Evolutionary conservation across 1,139 yeast species (phyloP), one percentile per base, ranked within the genome.

Genomic region (Pichia sp.): DNA sequence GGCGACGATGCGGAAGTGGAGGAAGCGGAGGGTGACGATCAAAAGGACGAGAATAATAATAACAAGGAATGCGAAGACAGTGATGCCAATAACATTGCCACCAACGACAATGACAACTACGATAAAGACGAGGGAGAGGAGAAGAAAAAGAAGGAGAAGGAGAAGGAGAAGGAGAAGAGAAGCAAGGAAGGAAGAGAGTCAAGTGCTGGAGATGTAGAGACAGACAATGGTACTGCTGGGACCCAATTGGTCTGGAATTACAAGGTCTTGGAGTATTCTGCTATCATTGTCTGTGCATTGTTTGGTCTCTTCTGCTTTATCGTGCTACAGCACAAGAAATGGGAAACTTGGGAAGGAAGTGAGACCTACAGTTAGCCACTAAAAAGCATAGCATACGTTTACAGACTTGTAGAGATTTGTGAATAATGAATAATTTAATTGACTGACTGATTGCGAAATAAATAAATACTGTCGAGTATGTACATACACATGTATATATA

Each of bases 271-370:
- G 59, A 56, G 29, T 47, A 45, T 46, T 10, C 32, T 3, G 15
- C 11, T 1, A 47, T 56, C 10, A 19, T 54, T 5, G 40, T 62
- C 15, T 40, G 62, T 31, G 64, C 69, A n/a, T 29, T 63, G 4
- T 26, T 64, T 15, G 65, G 69, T 11, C 50, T 68, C 16, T 23
- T 59, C 2, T 56, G 62, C 36, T 66, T 64, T 48, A 47, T 66
- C 16, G 63, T 62, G 50, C 50, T 68, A 30, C 71, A 67, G 45
- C 55, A 64, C 29, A 62, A 56, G 43, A 66, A 64, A 56, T 64
- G 68, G 67, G 54, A 61, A 5, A 64, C 63, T 13, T 36, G 50
- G 53, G 49, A 34, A 11, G 47, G 30, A 8, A 29, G 26, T 8
- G 34, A 31, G 8, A 31, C 11, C 34, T 31, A 31, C 11, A 8